phyloP scores from a whole-genome alignment of 2,329 filamentous ascomycete genomes.

The Pseudocercospora fuligena region DNA sequence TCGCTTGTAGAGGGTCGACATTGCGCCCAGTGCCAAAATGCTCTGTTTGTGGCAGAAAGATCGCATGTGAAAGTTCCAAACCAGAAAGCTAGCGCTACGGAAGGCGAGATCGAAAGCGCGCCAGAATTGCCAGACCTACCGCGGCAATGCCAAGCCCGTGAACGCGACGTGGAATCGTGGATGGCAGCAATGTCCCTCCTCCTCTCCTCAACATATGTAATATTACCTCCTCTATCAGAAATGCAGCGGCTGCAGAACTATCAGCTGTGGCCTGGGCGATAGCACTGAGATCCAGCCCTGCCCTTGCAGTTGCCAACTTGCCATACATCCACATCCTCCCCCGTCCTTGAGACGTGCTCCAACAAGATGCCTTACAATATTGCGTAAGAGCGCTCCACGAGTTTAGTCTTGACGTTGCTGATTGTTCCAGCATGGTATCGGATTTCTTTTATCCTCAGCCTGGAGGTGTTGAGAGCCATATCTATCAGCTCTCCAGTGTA shows the following conservation, averaged over 20 bases:
- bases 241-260: conserved; percentile 18
- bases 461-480: conserved; percentile 93
- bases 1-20: conserved; percentile 51
- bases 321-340: background rate
- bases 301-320: no score
- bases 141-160: background rate
- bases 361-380: conserved; percentile 70
- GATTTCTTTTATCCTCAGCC: conserved; percentile 99
- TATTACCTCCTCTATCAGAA: background rate
- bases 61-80: background rate
- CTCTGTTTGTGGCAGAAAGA: background rate
- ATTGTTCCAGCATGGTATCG: conserved; percentile 78
- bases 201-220: background rate
- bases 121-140: background rate
- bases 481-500: conserved; percentile 90
- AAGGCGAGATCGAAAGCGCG: background rate
- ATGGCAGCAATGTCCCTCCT: background rate
- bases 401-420: background rate
- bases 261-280: conserved; percentile 17
- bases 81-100: background rate
- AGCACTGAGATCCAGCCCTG: background rate
- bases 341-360: conserved; percentile 7
- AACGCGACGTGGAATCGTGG: background rate
- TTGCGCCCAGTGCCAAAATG: conserved; percentile 26
- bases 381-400: conserved; percentile 55